These are phyloP conservation scores for Brachypodium distachyon DNA, from an alignment of 202 grass and related monocot genomes.

Conservation along the genomic window DNA sequence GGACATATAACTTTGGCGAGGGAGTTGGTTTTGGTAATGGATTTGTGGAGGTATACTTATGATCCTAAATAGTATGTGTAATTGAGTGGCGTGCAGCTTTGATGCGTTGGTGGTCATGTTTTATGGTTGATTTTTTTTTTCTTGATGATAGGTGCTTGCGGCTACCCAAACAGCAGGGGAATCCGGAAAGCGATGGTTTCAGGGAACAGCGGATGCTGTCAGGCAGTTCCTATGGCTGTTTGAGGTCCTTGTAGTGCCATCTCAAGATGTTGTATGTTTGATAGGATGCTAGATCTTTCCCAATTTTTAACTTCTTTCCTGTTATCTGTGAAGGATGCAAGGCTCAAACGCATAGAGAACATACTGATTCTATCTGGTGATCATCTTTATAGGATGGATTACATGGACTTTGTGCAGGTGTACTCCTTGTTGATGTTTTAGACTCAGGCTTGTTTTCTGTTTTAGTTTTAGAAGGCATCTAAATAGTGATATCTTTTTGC, in stretches of 20 bases:
- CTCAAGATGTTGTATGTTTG: background rate
- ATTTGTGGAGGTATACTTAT: slow-evolving; percentile 49
- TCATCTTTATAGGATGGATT: slow-evolving; percentile 79
- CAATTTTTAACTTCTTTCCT: background rate
- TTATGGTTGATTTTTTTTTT: background rate
- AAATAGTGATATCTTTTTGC: slow-evolving; percentile 16
- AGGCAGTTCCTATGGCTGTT: slow-evolving; percentile 84
- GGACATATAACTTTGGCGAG: slow-evolving; percentile 60
- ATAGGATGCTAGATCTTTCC: background rate
- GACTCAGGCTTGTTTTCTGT: background rate
- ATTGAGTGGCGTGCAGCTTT: background rate
- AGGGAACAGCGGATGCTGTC: slow-evolving; percentile 81
- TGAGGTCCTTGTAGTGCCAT: slow-evolving; percentile 39
- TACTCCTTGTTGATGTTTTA: background rate
- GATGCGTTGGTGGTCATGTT: background rate
- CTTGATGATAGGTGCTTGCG: slow-evolving; percentile 49
- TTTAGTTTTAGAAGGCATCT: background rate
- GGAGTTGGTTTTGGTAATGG: slow-evolving; percentile 49
- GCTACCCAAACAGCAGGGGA: slow-evolving; percentile 77
- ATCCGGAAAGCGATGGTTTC: slow-evolving; percentile 74
- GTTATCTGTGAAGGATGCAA: slow-evolving; percentile 37
- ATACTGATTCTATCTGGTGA: slow-evolving; percentile 72
- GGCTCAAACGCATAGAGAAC: slow-evolving; percentile 68
- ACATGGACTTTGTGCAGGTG: slow-evolving; percentile 81
- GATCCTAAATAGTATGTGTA: background rate